Conservation (phyloP, 257 asterid genomes). For the Lavandula angustifolia region DNA sequence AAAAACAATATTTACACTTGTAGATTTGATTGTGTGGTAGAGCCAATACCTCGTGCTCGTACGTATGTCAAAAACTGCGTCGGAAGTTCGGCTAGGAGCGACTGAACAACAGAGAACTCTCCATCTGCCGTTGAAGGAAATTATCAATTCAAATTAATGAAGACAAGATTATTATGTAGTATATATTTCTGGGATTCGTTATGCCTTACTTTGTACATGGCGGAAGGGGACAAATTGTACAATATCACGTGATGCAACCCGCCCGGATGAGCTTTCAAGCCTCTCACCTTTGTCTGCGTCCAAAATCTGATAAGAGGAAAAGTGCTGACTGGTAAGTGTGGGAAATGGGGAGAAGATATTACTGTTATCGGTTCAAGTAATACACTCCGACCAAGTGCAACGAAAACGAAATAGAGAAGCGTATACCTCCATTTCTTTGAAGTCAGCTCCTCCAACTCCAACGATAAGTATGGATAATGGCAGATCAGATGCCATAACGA, state of each 20-base stretch:
- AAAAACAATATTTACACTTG: slow-evolving; percentile 50
- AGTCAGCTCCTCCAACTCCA: slow-evolving; percentile 99
- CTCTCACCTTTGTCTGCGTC: slow-evolving; percentile 95
- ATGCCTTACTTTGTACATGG: slow-evolving; percentile 75
- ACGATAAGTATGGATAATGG: slow-evolving; percentile 92
- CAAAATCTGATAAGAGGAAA: slow-evolving; percentile 55
- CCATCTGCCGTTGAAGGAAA: slow-evolving; percentile 57
- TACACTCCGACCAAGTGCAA: slow-evolving; percentile 21
- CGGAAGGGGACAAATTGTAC: slow-evolving; percentile 96
- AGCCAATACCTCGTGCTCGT: slow-evolving; percentile 71
- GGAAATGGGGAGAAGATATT: slow-evolving; percentile 3
- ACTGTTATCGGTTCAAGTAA: background rate
- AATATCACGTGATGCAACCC: slow-evolving; percentile 93
- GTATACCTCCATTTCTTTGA: slow-evolving; percentile 94
- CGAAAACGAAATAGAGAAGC: slow-evolving; percentile 18
- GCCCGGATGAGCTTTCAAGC: slow-evolving; percentile 82
- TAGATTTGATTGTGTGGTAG: slow-evolving; percentile 43
- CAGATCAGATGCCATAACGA: slow-evolving; percentile 91
- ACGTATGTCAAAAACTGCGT: slow-evolving; percentile 81
- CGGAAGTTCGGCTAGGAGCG: slow-evolving; percentile 92
- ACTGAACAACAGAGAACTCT: slow-evolving; percentile 70
- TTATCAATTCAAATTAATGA: background rate
- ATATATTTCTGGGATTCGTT: background rate
- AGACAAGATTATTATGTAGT: background rate
- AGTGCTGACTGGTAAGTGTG: slow-evolving; percentile 16